Evolutionary conservation across 805 yeast genomes (phyloP), one percentile per base, ranked within the genome.

Genomic region (Candida easanensis): DNA sequence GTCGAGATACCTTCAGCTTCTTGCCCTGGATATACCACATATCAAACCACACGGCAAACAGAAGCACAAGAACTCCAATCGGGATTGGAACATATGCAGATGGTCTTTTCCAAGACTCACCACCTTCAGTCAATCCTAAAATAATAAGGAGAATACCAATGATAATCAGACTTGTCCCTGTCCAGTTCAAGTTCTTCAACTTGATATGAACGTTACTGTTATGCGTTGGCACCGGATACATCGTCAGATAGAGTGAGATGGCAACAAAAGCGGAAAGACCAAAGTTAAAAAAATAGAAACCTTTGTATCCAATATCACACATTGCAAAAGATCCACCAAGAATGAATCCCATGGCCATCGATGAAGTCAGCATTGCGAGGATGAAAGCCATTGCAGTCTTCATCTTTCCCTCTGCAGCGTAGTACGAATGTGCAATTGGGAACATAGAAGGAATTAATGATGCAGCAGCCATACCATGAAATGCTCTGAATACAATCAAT

Each of bases 401-500:
- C 5, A 53, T 62, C 17, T 62, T 45, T 7, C 47, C 42, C 19
- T 53, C 51, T 5, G 64, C 69, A 8, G 48, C 39, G 42, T 58
- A 66, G 18, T 58, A 50, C 27, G 56, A 44, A 0, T 63, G 64
- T 9, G 65, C 57, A 11, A 68, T 44, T 0, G 69, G 65, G 38
- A 59, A 64, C 10, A 65, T 52, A 10, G 64, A 52, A 2, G 77
- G 77, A 13, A 73, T 56, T 11, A 66, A 42, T 4, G 66, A 61
- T 2, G 77, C 65, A 3, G 68, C 77, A 16, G 69, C 63, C 7
- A 71, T 52, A 16, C 77, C 77, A 49, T 72, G 77, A 1, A 72
- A 42, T 4, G 75, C 74, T 45, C 77, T 58, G 43, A 73, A 63
- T 0, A 73, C 64, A 39, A 71, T 66, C 32, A 71, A 51, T 1